Evolutionary conservation across 2,329 filamentous ascomycete genomes (phyloP).

Genomic region (Aureobasidium sp.): DNA sequence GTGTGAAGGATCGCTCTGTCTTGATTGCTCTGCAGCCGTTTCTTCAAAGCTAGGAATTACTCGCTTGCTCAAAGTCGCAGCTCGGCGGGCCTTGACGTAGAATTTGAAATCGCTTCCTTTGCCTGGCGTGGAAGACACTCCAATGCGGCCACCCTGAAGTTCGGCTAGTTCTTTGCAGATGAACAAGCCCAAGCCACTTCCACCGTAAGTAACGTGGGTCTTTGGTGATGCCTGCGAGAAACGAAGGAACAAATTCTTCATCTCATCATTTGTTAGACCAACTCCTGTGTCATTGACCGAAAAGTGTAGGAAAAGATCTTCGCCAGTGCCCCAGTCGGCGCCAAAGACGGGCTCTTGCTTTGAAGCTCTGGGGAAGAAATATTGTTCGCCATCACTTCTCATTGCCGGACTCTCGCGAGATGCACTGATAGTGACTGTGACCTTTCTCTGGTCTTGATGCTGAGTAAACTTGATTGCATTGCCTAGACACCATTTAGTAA

Average conservation of each 20-base stretch:
- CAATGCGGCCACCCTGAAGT: conserved; percentile 61
- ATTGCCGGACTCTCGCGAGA: conserved; percentile 27
- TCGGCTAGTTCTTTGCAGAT: conserved; percentile 62
- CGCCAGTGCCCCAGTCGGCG: conserved; percentile 29
- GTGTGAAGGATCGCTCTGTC: not conserved
- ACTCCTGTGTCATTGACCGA: conserved; percentile 32
- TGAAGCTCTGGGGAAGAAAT: conserved; percentile 26
- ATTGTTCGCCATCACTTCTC: conserved; percentile 27
- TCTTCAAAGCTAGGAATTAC: not conserved
- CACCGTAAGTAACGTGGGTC: conserved; percentile 62
- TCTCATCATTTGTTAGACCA: conserved; percentile 30
- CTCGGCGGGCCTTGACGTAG: conserved; percentile 54
- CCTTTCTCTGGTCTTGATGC: conserved; percentile 27
- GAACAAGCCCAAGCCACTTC: conserved; percentile 61
- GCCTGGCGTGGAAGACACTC: conserved; percentile 50
- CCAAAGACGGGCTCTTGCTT: not conserved
- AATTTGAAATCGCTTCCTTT: conserved; percentile 59
- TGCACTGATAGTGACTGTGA: conserved; percentile 35
- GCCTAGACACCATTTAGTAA: conserved; percentile 20
- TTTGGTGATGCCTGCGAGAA: conserved; percentile 62
- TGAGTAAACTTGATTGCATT: conserved; percentile 44
- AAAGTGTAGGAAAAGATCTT: conserved; percentile 32
- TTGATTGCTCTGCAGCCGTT: not conserved
- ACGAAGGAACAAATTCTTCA: conserved; percentile 52
- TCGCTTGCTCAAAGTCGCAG: not conserved